Percentiles rank a stretch among this genome's conserved stretches.
phyloP scores from a whole-genome alignment of 108 stramenopile genomes.

The Heterococcus sp. region DNA sequence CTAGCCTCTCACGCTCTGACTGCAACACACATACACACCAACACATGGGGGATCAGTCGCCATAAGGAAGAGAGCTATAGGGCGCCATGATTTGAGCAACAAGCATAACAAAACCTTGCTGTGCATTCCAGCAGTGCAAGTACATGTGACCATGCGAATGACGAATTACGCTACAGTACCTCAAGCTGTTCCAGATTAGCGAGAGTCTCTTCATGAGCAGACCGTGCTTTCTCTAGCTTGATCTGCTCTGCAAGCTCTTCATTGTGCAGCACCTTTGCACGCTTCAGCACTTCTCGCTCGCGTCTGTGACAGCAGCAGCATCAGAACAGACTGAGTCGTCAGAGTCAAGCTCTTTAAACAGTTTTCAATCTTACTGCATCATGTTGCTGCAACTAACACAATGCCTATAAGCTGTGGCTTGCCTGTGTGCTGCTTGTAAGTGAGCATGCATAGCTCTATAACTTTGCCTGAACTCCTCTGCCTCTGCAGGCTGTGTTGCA shows the following conservation, averaged over 20 bases:
- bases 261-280: slow-evolving; percentile 47
- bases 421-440: neutral
- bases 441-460: neutral
- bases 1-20: neutral
- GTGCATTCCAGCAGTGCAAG: too few species aligned
- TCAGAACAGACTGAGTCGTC: neutral
- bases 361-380: neutral
- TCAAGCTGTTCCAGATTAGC: neutral
- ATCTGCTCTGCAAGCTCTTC: slow-evolving; percentile 58
- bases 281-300: slow-evolving; percentile 13
- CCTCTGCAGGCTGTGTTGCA: neutral
- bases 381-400: neutral
- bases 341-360: neutral
- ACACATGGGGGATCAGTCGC: too few species aligned
- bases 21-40: too few species aligned
- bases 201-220: neutral
- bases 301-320: neutral
- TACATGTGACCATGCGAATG: too few species aligned
- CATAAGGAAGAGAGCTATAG: too few species aligned
- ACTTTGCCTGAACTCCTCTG: neutral
- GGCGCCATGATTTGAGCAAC: too few species aligned
- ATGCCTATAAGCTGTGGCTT: neutral
- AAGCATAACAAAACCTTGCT: too few species aligned
- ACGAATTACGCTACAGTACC: too few species aligned
- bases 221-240: slow-evolving; percentile 47